Percentiles rank a stretch among this genome's conserved stretches.
Evolutionary conservation across 2,329 filamentous ascomycete species (phyloP).

Genomic region (Aspergillus fumigatus): DNA sequence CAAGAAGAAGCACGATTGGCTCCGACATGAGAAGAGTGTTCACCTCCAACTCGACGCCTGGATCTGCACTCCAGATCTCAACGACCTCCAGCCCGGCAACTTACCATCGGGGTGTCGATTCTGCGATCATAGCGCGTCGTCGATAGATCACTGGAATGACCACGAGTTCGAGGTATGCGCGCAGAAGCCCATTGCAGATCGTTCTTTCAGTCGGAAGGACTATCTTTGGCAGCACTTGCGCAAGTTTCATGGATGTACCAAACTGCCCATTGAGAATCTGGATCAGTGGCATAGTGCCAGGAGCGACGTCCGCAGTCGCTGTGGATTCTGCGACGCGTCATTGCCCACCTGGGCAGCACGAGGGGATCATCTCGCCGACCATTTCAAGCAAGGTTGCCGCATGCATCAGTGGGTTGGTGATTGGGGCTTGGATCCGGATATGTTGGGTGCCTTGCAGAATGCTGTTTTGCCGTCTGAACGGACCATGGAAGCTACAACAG

Average conservation of each 20-base stretch:
- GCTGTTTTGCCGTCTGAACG: slow-evolving; percentile 29
- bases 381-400: slow-evolving; percentile 50
- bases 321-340: slow-evolving; percentile 49
- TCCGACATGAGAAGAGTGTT: slow-evolving; percentile 47
- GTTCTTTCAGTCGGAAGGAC: slow-evolving; percentile 56
- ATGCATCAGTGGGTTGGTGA: slow-evolving; percentile 56
- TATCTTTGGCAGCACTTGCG: slow-evolving; percentile 54
- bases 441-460: slow-evolving; percentile 31
- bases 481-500: neutral
- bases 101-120: slow-evolving; percentile 40
- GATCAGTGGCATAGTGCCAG: slow-evolving; percentile 52
- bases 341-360: slow-evolving; percentile 51
- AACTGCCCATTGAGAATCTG: slow-evolving; percentile 47
- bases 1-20: slow-evolving; percentile 49
- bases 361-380: slow-evolving; percentile 50
- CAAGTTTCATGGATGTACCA: slow-evolving; percentile 51
- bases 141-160: slow-evolving; percentile 44
- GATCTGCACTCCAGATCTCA: slow-evolving; percentile 26
- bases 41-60: slow-evolving; percentile 46
- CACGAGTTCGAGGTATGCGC: slow-evolving; percentile 53
- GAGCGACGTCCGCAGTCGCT: slow-evolving; percentile 49
- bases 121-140: slow-evolving; percentile 44
- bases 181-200: slow-evolving; percentile 44
- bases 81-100: slow-evolving; percentile 10
- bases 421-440: slow-evolving; percentile 42